These are phyloP conservation scores for Chalciporus chontae DNA, from an alignment of 768 basidiomycete genomes.

Conservation along the genomic window DNA sequence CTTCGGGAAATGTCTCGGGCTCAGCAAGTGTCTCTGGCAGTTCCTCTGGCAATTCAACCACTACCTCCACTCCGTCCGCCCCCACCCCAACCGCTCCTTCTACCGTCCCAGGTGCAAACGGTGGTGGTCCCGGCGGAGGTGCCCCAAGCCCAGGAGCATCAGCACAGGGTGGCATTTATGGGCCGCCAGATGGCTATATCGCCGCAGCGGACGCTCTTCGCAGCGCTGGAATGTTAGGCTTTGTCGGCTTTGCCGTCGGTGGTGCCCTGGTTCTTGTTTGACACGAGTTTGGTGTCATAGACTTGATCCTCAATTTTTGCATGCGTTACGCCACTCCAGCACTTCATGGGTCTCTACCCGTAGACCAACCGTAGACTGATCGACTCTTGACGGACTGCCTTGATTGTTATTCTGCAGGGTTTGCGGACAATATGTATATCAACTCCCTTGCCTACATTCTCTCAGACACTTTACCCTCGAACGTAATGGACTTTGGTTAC, in stretches of 20 bases:
- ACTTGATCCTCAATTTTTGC: conserved; percentile 4
- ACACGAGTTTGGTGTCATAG: conserved; percentile 9
- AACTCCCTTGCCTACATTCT: conserved; percentile 16
- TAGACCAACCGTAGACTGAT: neutral
- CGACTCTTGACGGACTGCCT: conserved; percentile 9
- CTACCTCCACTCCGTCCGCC: conserved; percentile 18
- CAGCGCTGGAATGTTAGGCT: conserved; percentile 41
- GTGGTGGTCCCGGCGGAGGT: conserved; percentile 39
- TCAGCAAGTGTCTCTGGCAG: conserved; percentile 16
- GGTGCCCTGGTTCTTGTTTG: conserved; percentile 47
- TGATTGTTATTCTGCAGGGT: conserved; percentile 14
- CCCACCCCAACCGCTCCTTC: conserved; percentile 54
- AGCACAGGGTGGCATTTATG: conserved; percentile 46
- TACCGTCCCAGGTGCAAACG: conserved; percentile 43
- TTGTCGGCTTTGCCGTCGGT: conserved; percentile 47
- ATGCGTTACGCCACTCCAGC: conserved; percentile 13
- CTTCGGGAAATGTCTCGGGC: conserved; percentile 21
- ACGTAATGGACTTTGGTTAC: conserved; percentile 18
- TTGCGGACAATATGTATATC: conserved; percentile 20
- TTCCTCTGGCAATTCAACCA: conserved; percentile 29
- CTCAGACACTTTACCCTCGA: conserved; percentile 26
- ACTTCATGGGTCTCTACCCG: conserved; percentile 4
- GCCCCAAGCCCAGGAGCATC: conserved; percentile 61
- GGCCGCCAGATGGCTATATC: conserved; percentile 67
- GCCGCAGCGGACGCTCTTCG: conserved; percentile 50